Conservation (phyloP, 345 rosid genomes). For the Gossypium mustelinum region DNA sequence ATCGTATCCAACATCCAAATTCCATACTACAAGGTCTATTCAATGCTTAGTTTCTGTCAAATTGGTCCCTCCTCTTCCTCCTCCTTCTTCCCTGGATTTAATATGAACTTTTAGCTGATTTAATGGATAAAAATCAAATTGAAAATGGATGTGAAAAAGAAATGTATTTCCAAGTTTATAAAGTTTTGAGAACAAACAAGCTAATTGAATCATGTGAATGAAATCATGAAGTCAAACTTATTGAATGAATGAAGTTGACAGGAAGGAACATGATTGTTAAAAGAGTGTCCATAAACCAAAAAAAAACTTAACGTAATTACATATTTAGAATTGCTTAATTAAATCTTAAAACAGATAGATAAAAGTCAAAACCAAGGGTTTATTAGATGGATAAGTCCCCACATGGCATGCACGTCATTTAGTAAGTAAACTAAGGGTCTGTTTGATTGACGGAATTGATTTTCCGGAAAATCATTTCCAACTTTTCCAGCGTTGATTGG, state of each 20-base stretch:
- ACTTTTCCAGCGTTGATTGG: no score
- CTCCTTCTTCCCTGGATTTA: no score
- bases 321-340: neutral
- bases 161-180: neutral
- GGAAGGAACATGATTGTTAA: neutral
- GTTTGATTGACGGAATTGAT: no score
- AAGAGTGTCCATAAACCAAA: neutral
- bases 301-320: no score
- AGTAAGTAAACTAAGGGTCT: neutral
- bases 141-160: neutral
- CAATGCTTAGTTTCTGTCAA: no score
- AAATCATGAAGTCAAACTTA: neutral
- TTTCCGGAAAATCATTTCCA: no score
- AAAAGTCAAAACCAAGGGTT: slow-evolving; percentile 10
- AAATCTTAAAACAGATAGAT: no score
- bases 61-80: no score
- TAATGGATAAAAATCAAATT: no score
- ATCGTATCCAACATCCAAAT: neutral
- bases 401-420: slow-evolving; percentile 6
- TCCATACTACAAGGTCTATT: no score
- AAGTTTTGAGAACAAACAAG: neutral
- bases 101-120: no score
- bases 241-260: neutral
- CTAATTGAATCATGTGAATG: neutral
- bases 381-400: slow-evolving; percentile 14